Conservation (phyloP, 192 early-diverging fungal species). For the Geranomyces variabilis region DNA sequence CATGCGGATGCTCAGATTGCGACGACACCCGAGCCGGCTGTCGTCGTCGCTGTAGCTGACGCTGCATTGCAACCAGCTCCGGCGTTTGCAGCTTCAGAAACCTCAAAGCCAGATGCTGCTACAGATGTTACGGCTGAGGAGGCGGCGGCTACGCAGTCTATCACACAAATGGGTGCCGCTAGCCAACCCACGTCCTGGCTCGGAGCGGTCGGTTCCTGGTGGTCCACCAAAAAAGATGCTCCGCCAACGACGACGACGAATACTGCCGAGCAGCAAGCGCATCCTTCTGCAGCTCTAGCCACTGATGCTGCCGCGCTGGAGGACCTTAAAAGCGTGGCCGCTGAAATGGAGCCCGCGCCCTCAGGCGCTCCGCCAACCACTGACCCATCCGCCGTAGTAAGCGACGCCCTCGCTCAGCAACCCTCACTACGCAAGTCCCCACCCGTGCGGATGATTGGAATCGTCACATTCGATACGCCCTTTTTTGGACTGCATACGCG, state of each 20-base stretch:
- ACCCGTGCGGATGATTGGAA: conserved; percentile 42
- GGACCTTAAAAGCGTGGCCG: background rate
- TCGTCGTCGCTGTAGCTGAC: no score
- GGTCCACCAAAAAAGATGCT: conserved; percentile 11
- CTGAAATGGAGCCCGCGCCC: conserved; percentile 6
- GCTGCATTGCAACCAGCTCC: no score
- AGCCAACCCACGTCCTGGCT: conserved; percentile 22
- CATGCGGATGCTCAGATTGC: no score
- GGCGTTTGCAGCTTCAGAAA: no score
- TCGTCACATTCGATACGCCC: conserved; percentile 53
- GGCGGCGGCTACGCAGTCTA: no score
- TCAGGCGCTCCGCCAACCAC: background rate
- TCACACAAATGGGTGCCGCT: no score
- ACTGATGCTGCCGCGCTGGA: background rate
- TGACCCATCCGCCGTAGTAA: background rate
- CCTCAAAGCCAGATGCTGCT: no score
- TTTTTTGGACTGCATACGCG: conserved; percentile 53
- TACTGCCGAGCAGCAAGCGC: no score
- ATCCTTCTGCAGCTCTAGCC: conserved; percentile 3
- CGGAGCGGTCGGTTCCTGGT: conserved; percentile 22
- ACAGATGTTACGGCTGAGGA: background rate
- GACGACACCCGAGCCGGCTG: no score
- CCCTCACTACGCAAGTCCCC: conserved; percentile 8
- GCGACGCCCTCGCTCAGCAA: conserved; percentile 10
- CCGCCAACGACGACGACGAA: no score